Base-by-base conservation (phyloP, 495 filamentous ascomycete genomes). In the Hypoxylon intermedium region DNA sequence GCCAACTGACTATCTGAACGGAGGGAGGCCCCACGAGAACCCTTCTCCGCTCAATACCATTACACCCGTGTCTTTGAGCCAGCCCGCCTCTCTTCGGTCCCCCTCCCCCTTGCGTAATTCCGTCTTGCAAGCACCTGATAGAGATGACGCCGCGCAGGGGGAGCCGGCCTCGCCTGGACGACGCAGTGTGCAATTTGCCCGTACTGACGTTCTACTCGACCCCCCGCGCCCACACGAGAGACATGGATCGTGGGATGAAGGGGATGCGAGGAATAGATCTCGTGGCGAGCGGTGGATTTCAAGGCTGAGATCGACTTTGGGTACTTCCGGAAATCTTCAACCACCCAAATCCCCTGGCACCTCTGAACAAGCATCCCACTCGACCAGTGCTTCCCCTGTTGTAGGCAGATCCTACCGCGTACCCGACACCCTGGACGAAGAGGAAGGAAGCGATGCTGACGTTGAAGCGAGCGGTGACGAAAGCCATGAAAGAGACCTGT, bases 391-490 rank as follows among this genome's bases (percentile, higher is more conserved):
- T 47, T 84, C 73, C 21, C 80, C 73, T 7, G 72, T 75, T 48
- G 72, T 82, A 43, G 79, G 77, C 30, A 69, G 74, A 20, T 46
- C 69, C 9, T 53, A 65, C 3, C 69, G 77, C 13, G 48, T 72
- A 11, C 71, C 83, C 18, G 78, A 83, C 34, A 79, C 82, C 2
- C 68, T 83, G 28, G 74, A 83, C 37, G 87, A 89, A 60, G 84
- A 88, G 60, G 63, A 72, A 52, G 82, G 79, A 1, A 87, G 85
- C 50, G 89, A 92, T 74, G 89, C 89, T 3, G 89, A 92, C 72
- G 89, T 87, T 7, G 89, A 91, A 66, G 87, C 90, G 65, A 92
- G 82, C 12, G 79, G 79, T 6, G 83, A 82, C 42, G 84, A 87
- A 55, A 69, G 65, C 16, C 63, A 75, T 33, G 74, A 72, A 6